These are phyloP conservation scores for Clitoria ternatea DNA, from an alignment of 306 rosid species.

Conservation along the genomic window DNA sequence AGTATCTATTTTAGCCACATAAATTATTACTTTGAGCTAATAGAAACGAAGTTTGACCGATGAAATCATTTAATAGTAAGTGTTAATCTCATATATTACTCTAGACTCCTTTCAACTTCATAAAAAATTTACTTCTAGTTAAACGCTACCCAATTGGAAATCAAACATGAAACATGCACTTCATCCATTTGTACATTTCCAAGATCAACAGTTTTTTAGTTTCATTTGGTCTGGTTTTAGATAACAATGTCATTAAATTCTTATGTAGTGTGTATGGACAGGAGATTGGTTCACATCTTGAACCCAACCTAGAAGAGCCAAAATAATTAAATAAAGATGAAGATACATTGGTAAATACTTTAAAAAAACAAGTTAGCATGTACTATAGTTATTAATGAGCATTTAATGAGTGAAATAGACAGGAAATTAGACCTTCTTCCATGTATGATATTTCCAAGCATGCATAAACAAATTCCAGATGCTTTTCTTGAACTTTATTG, in stretches of 20 bases:
- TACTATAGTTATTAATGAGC: background rate
- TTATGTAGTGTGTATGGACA: background rate
- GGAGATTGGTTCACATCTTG: background rate
- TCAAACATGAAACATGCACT: no score
- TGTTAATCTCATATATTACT: no score
- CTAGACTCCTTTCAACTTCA: no score
- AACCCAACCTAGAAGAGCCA: background rate
- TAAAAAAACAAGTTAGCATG: background rate
- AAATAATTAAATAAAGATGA: background rate
- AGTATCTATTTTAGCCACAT: background rate
- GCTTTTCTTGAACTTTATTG: no score
- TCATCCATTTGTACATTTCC: background rate
- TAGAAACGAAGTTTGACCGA: no score
- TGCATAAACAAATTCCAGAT: background rate
- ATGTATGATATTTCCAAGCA: constrained; percentile 5
- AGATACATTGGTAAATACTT: background rate
- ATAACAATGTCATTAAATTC: background rate
- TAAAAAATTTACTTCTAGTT: no score
- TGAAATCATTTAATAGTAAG: no score
- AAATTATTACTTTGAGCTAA: background rate
- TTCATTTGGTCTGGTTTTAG: background rate
- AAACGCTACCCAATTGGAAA: no score
- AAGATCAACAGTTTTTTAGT: background rate
- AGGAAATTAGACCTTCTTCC: background rate
- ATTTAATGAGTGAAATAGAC: constrained; percentile 10